A percentile compares a stretch with the other conserved stretches of the same genome.
These are phyloP conservation scores for Chaetomiaceae sp. DNA, from an alignment of 2,329 filamentous ascomycete genomes.

Conservation along the genomic window DNA sequence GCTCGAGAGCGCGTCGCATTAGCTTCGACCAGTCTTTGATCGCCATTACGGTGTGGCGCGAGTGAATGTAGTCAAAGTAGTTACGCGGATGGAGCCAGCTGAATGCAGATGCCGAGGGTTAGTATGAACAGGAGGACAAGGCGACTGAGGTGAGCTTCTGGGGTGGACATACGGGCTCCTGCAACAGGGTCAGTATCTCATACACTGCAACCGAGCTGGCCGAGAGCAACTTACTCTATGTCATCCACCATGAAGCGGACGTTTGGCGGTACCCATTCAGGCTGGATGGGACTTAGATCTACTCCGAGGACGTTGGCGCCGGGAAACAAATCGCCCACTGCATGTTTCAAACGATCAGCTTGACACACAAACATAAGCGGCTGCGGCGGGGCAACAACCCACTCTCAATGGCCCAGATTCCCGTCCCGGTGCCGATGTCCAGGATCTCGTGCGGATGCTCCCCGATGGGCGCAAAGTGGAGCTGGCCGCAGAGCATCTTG, in stretches of 20 bases:
- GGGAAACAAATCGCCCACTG: constrained; percentile 39
- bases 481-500: constrained; percentile 40
- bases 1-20: constrained; percentile 43
- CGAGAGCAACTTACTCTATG: constrained; percentile 35
- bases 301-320: constrained; percentile 37
- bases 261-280: constrained; percentile 50
- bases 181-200: constrained; percentile 7
- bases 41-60: constrained; percentile 33
- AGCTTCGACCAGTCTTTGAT: constrained; percentile 50
- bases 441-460: constrained; percentile 43
- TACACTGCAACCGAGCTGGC: constrained; percentile 33
- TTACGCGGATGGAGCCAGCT: constrained; percentile 42
- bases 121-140: not conserved
- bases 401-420: constrained; percentile 53
- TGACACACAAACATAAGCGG: no score
- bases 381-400: not conserved
- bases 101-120: not conserved
- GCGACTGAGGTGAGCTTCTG: not conserved
- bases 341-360: no score
- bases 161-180: constrained; percentile 21
- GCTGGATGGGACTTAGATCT: constrained; percentile 42
- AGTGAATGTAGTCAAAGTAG: constrained; percentile 56
- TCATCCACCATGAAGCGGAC: constrained; percentile 58
- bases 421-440: constrained; percentile 55
- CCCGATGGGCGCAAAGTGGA: constrained; percentile 48